Base-by-base conservation (phyloP, 495 filamentous ascomycete species). In the Arthonia radiata region DNA sequence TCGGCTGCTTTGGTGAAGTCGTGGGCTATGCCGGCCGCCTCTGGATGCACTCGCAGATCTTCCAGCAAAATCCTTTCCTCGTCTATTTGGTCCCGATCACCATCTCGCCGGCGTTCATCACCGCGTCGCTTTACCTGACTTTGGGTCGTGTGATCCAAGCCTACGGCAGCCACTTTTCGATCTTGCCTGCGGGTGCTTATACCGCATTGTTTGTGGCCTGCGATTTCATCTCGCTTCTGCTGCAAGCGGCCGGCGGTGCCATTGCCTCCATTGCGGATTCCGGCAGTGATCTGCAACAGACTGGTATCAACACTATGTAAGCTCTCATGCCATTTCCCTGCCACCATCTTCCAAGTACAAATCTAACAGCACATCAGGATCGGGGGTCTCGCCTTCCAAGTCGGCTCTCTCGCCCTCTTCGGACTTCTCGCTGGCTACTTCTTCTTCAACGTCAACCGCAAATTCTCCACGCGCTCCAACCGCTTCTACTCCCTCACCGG, bases 341-440 rank as follows among this genome's bases (percentile, higher is more conserved):
- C n/a, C n/a, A n/a, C n/a, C n/a, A n/a, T n/a, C n/a, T n/a, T n/a
- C n/a, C n/a, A n/a, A n/a, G n/a, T n/a, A n/a, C n/a, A n/a, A n/a
- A n/a, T n/a, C n/a, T n/a, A n/a, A n/a, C n/a, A n/a, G n/a, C n/a
- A n/a, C n/a, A 59, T 70, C 29, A 75, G 74, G 38, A 67, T 80
- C 26, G 58, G 68, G 6, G 71, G 73, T 39, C 71, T 80, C 33
- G 52, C 61, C 4, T 61, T 68, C 44, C 73, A 80, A 54, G 70
- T 71, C 17, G 53, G 49, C 4, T 72, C 71, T 2, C 52, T 77
- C 44, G 34, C 48, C 17, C 46, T 58, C 15, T 77, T 71, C 40
- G 64, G 60, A 6, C 4, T 45, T 5, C 29, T 62, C 5, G 55
- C 39, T n/a, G 26, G 44, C 16, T 52, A 64, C 15, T 72, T 64